Base-by-base conservation (phyloP, 768 basidiomycete genomes). In the Rhizopogon vinicolor region DNA sequence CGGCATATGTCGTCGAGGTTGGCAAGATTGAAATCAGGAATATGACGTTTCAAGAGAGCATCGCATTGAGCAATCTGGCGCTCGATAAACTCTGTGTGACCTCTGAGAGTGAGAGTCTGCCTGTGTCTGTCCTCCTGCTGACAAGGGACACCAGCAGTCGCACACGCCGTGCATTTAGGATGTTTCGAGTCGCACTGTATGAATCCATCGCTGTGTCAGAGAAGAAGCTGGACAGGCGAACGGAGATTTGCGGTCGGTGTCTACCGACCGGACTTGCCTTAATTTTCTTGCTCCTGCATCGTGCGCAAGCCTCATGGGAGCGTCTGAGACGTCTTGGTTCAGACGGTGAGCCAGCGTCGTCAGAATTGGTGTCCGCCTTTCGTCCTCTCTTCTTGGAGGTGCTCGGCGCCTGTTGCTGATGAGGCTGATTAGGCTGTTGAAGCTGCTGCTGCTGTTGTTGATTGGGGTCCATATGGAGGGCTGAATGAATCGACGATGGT, bases 261-360 rank as follows among this genome's bases (percentile, higher is more conserved):
- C 72, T 74, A 74, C 75, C 78, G 77, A 78, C 83, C 84, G 84
- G 75, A 74, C 79, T 70, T 70, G 84, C 89, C 89, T 93, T 93
- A 75, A 93, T 93, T 87, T 93, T 93, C 84, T 93, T 93, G 77
- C 86, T 87, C 82, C 91, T 89, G 80, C 91, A 93, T 70, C 91
- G 82, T 60, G 91, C 87, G 78, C 91, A 93, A 59, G 91, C 91
- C 75, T 93, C 91, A 74, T 93, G 91, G 65, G 91, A 91, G 67
- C 91, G 84, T 63, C 91, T 79, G 65, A 93, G 80, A 53, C 91
- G 82, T 65, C 91, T 81, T 43, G 89, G 87, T 70, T 91, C 90
- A 53, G 85, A 79, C 42, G 84, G 74, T 16, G 80, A 71, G 39
- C 73, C 64, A 43, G 73, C 71, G n/a, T 84, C 86, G 53, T 84